Conservation (phyloP, 1,284 basidiomycete species). For the Cryptococcus deneoformans region DNA sequence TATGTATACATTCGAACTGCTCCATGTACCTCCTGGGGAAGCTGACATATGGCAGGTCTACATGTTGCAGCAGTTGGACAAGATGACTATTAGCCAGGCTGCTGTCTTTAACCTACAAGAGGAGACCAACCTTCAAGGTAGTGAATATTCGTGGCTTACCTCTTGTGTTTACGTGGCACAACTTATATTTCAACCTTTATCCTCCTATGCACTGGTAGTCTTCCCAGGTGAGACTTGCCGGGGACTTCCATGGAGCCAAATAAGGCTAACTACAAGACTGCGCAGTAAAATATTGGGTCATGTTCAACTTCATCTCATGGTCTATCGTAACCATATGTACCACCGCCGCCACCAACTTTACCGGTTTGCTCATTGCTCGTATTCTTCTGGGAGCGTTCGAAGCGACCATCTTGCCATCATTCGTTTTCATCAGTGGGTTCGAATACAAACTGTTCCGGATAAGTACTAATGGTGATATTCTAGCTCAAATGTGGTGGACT, state of each 20-base stretch:
- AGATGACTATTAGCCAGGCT: constrained; percentile 41
- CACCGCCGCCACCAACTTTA: constrained; percentile 34
- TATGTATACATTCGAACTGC: neutral
- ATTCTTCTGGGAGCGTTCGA: constrained; percentile 42
- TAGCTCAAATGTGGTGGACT: constrained; percentile 40
- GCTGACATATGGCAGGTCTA: constrained; percentile 8
- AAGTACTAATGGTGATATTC: too few relatives aligned
- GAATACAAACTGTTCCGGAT: too few relatives aligned
- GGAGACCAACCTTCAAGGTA: constrained; percentile 23
- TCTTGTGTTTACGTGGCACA: constrained; percentile 30
- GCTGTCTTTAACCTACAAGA: constrained; percentile 39
- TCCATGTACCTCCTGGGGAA: too few relatives aligned
- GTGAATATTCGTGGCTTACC: constrained; percentile 33
- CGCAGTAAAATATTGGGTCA: constrained; percentile 37
- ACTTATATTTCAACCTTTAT: constrained; percentile 39
- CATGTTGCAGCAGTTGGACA: constrained; percentile 43
- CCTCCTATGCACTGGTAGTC: constrained; percentile 38
- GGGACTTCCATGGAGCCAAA: too few relatives aligned
- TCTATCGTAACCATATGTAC: constrained; percentile 37
- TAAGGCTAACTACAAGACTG: too few relatives aligned
- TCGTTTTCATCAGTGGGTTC: constrained; percentile 22
- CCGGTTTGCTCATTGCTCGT: constrained; percentile 35
- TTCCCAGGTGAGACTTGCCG: constrained; percentile 18
- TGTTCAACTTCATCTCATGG: constrained; percentile 40
- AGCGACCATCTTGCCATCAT: constrained; percentile 34